A percentile compares a stretch with the other conserved stretches of the same genome.
Evolutionary conservation across 2,329 filamentous ascomycete genomes (phyloP).

Genomic region (Aspergillus candidus): DNA sequence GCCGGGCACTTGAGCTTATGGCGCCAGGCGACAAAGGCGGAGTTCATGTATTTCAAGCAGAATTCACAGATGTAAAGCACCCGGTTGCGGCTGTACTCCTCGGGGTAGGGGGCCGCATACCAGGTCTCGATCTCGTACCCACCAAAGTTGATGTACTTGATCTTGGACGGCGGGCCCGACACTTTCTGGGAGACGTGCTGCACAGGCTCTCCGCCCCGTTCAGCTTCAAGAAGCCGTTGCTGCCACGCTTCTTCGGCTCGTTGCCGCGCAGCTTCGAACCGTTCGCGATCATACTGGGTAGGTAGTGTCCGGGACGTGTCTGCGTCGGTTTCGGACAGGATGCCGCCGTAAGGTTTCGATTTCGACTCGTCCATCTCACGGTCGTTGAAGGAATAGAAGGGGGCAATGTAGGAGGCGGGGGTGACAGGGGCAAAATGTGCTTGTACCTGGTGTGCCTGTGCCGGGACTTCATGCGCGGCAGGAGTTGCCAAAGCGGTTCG

Average conservation of each 20-base stretch:
- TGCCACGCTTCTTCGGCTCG: conserved; percentile 92
- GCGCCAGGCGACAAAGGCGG: conserved; percentile 94
- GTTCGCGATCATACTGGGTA: conserved; percentile 68
- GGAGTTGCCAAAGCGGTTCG: conserved; percentile 39
- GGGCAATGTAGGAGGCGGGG: conserved; percentile 61
- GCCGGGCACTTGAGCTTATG: conserved; percentile 96
- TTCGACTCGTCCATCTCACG: conserved; percentile 84
- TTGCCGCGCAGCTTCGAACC: conserved; percentile 83
- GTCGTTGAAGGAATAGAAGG: conserved; percentile 83
- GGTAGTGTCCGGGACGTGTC: conserved; percentile 88
- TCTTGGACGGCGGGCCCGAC: conserved; percentile 85
- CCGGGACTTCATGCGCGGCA: conserved; percentile 41
- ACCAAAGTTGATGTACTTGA: conserved; percentile 97
- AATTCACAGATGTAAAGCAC: conserved; percentile 99
- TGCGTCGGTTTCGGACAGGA: conserved; percentile 79
- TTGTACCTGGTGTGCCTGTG: conserved; percentile 38
- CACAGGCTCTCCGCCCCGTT: conserved; percentile 58
- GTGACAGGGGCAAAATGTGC: conserved; percentile 57
- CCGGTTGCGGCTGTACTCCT: conserved; percentile 94
- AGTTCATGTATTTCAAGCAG: conserved; percentile 99
- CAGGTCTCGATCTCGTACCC: conserved; percentile 98
- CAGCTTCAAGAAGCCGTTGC: conserved; percentile 55
- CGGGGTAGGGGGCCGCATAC: conserved; percentile 96
- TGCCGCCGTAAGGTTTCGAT: conserved; percentile 91
- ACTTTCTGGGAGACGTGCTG: conserved; percentile 65